Percentiles rank a stretch among this genome's conserved stretches.
These are phyloP conservation scores for Phaseolus coccineus DNA, from an alignment of 331 rosid genomes.

Conservation along the genomic window DNA sequence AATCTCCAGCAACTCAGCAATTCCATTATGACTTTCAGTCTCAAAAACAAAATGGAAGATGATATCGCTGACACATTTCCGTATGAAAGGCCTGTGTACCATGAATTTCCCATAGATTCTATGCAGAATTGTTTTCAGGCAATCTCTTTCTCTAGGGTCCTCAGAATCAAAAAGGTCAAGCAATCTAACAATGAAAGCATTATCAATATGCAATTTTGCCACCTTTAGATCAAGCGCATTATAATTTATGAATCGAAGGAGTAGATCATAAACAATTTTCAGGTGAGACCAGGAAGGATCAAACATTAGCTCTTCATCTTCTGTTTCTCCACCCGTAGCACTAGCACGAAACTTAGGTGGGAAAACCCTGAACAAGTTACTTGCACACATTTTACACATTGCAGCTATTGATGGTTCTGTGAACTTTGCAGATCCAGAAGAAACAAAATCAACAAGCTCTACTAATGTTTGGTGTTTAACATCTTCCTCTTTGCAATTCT, in stretches of 20 bases:
- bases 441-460: slow-evolving; percentile 17
- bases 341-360: slow-evolving; percentile 11
- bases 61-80: slow-evolving; percentile 23
- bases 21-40: slow-evolving; percentile 17
- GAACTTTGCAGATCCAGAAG: slow-evolving; percentile 26
- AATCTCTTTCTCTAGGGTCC: slow-evolving; percentile 25
- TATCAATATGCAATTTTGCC: slow-evolving; percentile 14
- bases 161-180: slow-evolving; percentile 31
- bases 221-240: slow-evolving; percentile 1
- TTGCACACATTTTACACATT: slow-evolving; percentile 24
- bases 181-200: neutral
- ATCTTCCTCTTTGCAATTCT: neutral
- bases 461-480: neutral
- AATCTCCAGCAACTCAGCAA: slow-evolving; percentile 24
- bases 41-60: slow-evolving; percentile 5
- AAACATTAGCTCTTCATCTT: slow-evolving; percentile 13
- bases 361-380: slow-evolving; percentile 18
- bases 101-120: slow-evolving; percentile 21
- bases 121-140: slow-evolving; percentile 13
- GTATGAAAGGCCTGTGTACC: slow-evolving; percentile 13
- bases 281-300: slow-evolving; percentile 26
- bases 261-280: slow-evolving; percentile 17
- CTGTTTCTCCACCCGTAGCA: slow-evolving; percentile 15
- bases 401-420: slow-evolving; percentile 20
- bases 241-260: slow-evolving; percentile 4